Evolutionary conservation across 2,329 filamentous ascomycete genomes (phyloP).

Genomic region (Coniochaeta pulveracea): DNA sequence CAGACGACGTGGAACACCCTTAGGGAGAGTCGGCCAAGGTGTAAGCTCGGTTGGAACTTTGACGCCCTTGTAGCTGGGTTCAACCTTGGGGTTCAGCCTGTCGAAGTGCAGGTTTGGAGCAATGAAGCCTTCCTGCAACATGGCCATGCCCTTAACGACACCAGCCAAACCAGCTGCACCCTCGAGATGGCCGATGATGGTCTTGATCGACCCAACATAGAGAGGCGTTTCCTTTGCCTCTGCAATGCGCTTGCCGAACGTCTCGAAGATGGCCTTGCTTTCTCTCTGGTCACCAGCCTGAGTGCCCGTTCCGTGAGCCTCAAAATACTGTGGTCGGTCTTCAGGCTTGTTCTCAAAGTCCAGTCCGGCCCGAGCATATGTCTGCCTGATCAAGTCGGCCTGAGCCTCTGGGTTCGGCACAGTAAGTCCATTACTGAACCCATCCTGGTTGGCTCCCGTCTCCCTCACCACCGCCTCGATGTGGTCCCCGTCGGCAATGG

Average conservation of each 20-base stretch:
- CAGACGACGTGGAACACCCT: neutral
- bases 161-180: conserved; percentile 32
- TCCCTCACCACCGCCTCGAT: conserved; percentile 31
- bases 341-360: conserved; percentile 14
- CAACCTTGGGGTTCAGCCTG: conserved; percentile 30
- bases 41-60: conserved; percentile 24
- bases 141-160: conserved; percentile 27
- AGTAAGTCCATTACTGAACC: conserved; percentile 32
- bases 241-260: conserved; percentile 1
- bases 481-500: conserved; percentile 29
- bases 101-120: conserved; percentile 32
- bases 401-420: conserved; percentile 31
- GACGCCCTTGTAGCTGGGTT: conserved; percentile 17
- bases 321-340: conserved; percentile 26
- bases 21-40: conserved; percentile 21
- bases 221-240: conserved; percentile 8
- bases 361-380: conserved; percentile 27
- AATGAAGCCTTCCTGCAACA: conserved; percentile 24
- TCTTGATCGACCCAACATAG: conserved; percentile 25
- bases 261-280: neutral
- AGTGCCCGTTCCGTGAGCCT: conserved; percentile 28
- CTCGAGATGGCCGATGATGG: conserved; percentile 33
- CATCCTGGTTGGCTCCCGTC: conserved; percentile 32
- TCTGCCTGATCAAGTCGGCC: conserved; percentile 22
- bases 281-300: conserved; percentile 9